Conservation (phyloP, 257 asterid species). For the Oldenlandia corymbosa region DNA sequence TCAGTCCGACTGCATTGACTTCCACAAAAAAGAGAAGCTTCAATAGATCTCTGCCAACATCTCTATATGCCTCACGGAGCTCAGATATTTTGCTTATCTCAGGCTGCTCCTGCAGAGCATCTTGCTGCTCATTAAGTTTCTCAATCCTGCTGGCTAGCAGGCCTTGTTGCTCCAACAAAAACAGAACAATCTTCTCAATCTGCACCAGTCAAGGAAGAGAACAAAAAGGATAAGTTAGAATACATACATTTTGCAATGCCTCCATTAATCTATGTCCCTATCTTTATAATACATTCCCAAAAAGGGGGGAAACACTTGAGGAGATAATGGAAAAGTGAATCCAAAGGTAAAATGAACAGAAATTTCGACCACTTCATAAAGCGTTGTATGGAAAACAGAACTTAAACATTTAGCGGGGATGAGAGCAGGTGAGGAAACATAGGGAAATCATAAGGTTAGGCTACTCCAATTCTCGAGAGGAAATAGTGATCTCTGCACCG, state of each 20-base stretch:
- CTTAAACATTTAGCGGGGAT: no score
- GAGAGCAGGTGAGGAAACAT: no score
- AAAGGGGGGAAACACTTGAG: no score
- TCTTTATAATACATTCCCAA: no score
- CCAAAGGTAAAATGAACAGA: no score
- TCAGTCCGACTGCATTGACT: slow-evolving; percentile 82
- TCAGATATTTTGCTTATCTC: slow-evolving; percentile 71
- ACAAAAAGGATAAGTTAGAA: no score
- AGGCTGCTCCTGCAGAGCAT: slow-evolving; percentile 69
- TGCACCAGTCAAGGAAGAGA: slow-evolving; percentile 28
- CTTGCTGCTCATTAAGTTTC: slow-evolving; percentile 59
- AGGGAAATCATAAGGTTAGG: not conserved
- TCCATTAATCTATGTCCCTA: no score
- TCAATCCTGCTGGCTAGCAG: slow-evolving; percentile 67
- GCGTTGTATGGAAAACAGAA: no score
- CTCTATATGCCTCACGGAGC: slow-evolving; percentile 80
- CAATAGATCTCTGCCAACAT: slow-evolving; percentile 77
- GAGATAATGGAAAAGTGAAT: no score
- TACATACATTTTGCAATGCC: no score
- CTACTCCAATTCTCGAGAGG: not conserved
- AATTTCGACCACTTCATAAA: no score
- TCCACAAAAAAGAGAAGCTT: slow-evolving; percentile 86
- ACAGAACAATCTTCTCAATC: slow-evolving; percentile 91
- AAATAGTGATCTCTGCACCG: not conserved
- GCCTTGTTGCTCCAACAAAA: slow-evolving; percentile 95